These are phyloP conservation scores for Zygotorulaspora danielsina DNA, from an alignment of 805 yeast species.

Conservation along the genomic window DNA sequence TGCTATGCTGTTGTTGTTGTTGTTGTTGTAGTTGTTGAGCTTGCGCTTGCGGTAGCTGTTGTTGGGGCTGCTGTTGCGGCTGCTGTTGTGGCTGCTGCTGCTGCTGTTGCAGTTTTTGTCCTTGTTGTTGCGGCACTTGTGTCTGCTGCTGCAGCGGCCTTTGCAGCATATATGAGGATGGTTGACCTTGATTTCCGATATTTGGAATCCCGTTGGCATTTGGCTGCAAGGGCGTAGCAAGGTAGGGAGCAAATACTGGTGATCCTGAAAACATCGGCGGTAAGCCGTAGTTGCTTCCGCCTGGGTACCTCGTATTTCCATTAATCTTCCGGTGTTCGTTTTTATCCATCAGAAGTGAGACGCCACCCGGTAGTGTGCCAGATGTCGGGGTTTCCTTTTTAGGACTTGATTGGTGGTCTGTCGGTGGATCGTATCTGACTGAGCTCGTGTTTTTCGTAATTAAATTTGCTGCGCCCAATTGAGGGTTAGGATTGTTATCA, in stretches of 20 bases:
- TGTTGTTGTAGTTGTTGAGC: slow-evolving; percentile 18
- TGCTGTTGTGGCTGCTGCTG: slow-evolving; percentile 5
- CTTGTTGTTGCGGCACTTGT: slow-evolving; percentile 24
- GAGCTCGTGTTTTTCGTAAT: slow-evolving; percentile 9
- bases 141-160: slow-evolving; percentile 27
- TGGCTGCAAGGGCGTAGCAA: slow-evolving; percentile 35
- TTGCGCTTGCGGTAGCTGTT: slow-evolving; percentile 18
- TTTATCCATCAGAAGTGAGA: slow-evolving; percentile 4
- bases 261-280: slow-evolving; percentile 32
- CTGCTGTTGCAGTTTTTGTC: slow-evolving; percentile 8
- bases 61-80: slow-evolving; percentile 4
- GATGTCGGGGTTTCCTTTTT: slow-evolving; percentile 7
- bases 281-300: slow-evolving; percentile 19
- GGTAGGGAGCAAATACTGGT: slow-evolving; percentile 32
- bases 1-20: slow-evolving; percentile 11
- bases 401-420: slow-evolving; percentile 5
- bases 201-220: slow-evolving; percentile 29
- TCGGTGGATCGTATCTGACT: slow-evolving; percentile 5
- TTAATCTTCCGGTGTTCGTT: slow-evolving; percentile 3
- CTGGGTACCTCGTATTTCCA: slow-evolving; percentile 2
- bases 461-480: slow-evolving; percentile 1
- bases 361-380: slow-evolving; percentile 2
- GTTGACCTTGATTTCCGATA: slow-evolving; percentile 33
- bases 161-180: slow-evolving; percentile 16
- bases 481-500: slow-evolving; percentile 23